Base-by-base conservation (phyloP, 441 rosid genomes). In the Gossypium aridum region DNA sequence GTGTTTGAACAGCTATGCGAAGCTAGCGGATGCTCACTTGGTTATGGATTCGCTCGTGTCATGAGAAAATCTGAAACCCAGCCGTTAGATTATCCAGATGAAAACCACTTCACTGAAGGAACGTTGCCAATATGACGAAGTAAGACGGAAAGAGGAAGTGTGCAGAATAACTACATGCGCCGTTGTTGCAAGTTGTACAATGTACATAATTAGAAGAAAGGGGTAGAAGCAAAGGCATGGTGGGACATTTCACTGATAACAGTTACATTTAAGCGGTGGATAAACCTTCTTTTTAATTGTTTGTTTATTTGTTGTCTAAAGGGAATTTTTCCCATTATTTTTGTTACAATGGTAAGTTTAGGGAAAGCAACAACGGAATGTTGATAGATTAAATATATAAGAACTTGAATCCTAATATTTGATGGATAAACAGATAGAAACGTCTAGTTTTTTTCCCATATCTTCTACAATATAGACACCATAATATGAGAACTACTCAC, bases 1-100 rank as follows among this genome's bases (percentile, higher is more conserved):
- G 22, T 53, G 2, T 70, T 16, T 53, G 17, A 88, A 85, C 94
- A 95, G 99, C 86, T 92, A 51, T 86, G 90, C 70, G 86, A 95
- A 86, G 79, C 93, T 26, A 95, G 86, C 22, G 99, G 99, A 74
- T 92, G 93, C 77, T 92, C 98, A 25, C 93, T 88, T 59, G 98
- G 99, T 10, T 95, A 92, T 69, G 99, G 99, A 73, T 92, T 81
- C 85, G 87, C 97, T 8, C 82, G 96, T 47, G 76, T 85, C 22
- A 79, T 77, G 83, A 85, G 67, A 61, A 92, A 88, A 81, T 83
- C 98, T 54, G 91, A 89, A 79, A 19, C 64, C 64, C 87, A 64
- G 77, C 47, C 77, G 22, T 64, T 85, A 0, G 98, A 94, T 78
- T 77, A 91, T 57, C 80, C 90, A 22, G 97, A 91, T 22, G 99